phyloP scores from a whole-genome alignment of 2,329 filamentous ascomycete species.

The Cladobotryum protrusum region DNA sequence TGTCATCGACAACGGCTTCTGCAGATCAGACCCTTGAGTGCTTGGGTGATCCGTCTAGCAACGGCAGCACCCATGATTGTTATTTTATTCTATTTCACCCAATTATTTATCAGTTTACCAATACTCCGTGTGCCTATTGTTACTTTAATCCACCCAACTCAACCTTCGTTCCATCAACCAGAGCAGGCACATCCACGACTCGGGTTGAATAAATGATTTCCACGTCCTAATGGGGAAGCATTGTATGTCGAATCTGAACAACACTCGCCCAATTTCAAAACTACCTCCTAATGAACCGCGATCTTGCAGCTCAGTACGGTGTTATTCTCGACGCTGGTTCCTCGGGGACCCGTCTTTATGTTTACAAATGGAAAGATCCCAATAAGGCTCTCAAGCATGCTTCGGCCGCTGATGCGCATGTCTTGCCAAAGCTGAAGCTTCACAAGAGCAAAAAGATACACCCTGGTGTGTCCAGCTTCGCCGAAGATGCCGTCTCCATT shows the following conservation, averaged over 20 bases:
- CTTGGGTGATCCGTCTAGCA: too few relatives aligned
- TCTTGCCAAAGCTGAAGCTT: constrained; percentile 73
- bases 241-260: constrained; percentile 15
- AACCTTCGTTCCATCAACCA: too few relatives aligned
- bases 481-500: constrained; percentile 65
- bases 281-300: neutral
- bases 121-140: too few relatives aligned
- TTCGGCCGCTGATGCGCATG: constrained; percentile 41
- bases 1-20: neutral
- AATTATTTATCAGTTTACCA: too few relatives aligned
- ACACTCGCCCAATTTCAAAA: neutral
- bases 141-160: too few relatives aligned
- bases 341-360: constrained; percentile 88
- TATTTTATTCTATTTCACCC: too few relatives aligned
- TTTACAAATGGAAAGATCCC: constrained; percentile 89
- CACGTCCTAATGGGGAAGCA: constrained; percentile 23
- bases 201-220: neutral
- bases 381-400: constrained; percentile 54
- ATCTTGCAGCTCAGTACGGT: constrained; percentile 62
- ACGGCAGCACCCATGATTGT: too few relatives aligned
- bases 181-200: too few relatives aligned
- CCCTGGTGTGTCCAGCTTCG: constrained; percentile 88
- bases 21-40: neutral
- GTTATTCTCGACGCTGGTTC: constrained; percentile 97
- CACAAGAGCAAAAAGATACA: constrained; percentile 90